These are phyloP conservation scores for Corynascus novoguineensis DNA, from an alignment of 495 filamentous ascomycete species.

Conservation along the genomic window DNA sequence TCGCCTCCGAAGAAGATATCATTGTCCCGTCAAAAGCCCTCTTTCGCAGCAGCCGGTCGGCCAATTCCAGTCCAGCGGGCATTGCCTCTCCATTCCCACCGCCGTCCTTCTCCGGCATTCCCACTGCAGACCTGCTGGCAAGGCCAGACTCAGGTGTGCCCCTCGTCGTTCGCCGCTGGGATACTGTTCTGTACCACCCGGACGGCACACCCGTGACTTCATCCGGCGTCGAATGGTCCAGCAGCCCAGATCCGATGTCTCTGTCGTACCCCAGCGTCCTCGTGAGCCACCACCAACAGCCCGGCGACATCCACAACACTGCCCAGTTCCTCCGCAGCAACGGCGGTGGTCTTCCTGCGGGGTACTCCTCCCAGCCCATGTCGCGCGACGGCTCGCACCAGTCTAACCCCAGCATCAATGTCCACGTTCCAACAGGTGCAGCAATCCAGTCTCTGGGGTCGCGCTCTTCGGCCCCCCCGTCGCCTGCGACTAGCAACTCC, in stretches of 20 bases:
- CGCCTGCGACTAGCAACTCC: constrained; percentile 14
- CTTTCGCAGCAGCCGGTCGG: constrained; percentile 28
- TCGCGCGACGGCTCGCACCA: constrained; percentile 37
- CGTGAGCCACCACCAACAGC: constrained; percentile 17
- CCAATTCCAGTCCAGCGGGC: constrained; percentile 26
- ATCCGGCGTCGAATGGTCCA: constrained; percentile 6
- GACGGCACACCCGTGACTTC: constrained; percentile 17
- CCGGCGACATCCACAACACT: constrained; percentile 21
- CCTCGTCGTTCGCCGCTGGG: constrained; percentile 23
- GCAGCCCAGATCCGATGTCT: constrained; percentile 14
- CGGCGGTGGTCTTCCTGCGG: constrained; percentile 24
- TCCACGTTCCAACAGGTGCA: neutral
- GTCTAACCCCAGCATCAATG: constrained; percentile 12
- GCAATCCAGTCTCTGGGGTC: neutral
- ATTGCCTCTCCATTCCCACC: constrained; percentile 27
- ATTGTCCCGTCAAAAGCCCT: constrained; percentile 16
- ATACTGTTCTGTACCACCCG: constrained; percentile 20
- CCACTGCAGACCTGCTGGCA: constrained; percentile 16
- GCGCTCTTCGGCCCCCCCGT: constrained; percentile 17
- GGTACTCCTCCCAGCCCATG: constrained; percentile 56
- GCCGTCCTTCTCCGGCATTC: constrained; percentile 22
- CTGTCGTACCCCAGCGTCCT: constrained; percentile 28
- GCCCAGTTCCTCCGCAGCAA: neutral
- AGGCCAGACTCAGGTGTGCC: constrained; percentile 18
- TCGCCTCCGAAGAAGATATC: constrained; percentile 8